These are phyloP conservation scores for Phoma sp. DNA, from an alignment of 2,329 filamentous ascomycete species.

Conservation along the genomic window DNA sequence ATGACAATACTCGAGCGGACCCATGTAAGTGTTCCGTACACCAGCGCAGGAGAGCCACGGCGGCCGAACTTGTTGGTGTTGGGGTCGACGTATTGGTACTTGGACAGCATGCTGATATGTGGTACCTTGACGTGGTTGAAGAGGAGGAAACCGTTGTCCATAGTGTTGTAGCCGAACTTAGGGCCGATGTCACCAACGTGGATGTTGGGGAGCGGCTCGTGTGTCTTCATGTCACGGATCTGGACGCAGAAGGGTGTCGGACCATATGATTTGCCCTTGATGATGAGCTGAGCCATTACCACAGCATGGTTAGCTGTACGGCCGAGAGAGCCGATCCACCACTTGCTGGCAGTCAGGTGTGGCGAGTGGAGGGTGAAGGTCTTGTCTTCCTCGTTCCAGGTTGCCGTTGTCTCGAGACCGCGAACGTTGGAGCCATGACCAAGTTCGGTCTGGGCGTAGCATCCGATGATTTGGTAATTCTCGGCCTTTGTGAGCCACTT, in stretches of 20 bases:
- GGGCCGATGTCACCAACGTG: constrained; percentile 82
- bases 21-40: constrained; percentile 79
- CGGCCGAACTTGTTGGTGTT: constrained; percentile 71
- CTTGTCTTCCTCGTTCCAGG: constrained; percentile 75
- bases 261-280: constrained; percentile 71
- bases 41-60: constrained; percentile 68
- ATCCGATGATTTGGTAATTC: constrained; percentile 75
- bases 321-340: constrained; percentile 83
- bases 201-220: constrained; percentile 57
- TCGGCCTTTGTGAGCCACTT: constrained; percentile 72
- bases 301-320: constrained; percentile 77
- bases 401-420: constrained; percentile 71
- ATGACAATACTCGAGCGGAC: constrained; percentile 76
- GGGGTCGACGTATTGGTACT: constrained; percentile 73
- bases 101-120: constrained; percentile 73
- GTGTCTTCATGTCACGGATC: constrained; percentile 62
- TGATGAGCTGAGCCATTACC: constrained; percentile 77
- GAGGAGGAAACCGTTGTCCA: constrained; percentile 82
- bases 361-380: constrained; percentile 78
- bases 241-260: constrained; percentile 81
- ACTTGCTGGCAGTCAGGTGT: constrained; percentile 76
- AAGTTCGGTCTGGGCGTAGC: constrained; percentile 81
- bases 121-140: constrained; percentile 79
- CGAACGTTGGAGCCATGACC: constrained; percentile 75
- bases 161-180: constrained; percentile 79